phyloP scores from a whole-genome alignment of 2,329 filamentous ascomycete species.

The Neonectria faginata region DNA sequence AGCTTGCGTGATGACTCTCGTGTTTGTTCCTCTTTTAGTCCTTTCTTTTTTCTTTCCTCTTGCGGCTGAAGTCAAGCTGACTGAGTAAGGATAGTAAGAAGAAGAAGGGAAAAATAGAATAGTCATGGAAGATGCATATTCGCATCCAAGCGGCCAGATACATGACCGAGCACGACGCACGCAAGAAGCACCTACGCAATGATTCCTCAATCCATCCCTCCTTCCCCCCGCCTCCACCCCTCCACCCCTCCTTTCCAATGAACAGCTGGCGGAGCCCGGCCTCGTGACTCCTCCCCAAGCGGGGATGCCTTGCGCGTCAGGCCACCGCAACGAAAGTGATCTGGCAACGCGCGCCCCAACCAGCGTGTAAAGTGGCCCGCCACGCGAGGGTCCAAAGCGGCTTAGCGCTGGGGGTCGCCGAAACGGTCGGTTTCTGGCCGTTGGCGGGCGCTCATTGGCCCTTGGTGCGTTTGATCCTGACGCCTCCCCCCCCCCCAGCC shows the following conservation, averaged over 20 bases:
- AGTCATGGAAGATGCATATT: background rate
- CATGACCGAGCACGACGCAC: background rate
- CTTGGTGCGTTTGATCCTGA: no score
- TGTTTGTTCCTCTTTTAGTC: background rate
- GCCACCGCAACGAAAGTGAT: constrained; percentile 26
- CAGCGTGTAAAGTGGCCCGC: constrained; percentile 42
- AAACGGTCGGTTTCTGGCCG: constrained; percentile 38
- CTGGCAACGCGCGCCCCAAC: constrained; percentile 19
- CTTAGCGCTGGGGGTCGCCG: constrained; percentile 39
- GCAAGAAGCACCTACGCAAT: no score
- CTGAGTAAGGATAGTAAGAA: background rate
- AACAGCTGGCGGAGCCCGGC: background rate
- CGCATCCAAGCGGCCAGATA: background rate
- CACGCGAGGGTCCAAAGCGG: constrained; percentile 9
- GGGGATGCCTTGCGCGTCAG: constrained; percentile 44
- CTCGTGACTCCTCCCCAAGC: constrained; percentile 22
- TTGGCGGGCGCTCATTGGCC: constrained; percentile 42
- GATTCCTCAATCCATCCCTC: background rate
- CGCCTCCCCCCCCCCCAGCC: background rate
- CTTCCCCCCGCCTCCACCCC: no score
- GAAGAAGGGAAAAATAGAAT: background rate
- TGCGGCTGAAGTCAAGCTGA: background rate
- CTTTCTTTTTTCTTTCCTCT: background rate
- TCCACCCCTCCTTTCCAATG: background rate
- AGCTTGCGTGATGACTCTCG: background rate